These are phyloP conservation scores for Coniophora puteana DNA, from an alignment of 1,284 basidiomycete species.

Conservation along the genomic window DNA sequence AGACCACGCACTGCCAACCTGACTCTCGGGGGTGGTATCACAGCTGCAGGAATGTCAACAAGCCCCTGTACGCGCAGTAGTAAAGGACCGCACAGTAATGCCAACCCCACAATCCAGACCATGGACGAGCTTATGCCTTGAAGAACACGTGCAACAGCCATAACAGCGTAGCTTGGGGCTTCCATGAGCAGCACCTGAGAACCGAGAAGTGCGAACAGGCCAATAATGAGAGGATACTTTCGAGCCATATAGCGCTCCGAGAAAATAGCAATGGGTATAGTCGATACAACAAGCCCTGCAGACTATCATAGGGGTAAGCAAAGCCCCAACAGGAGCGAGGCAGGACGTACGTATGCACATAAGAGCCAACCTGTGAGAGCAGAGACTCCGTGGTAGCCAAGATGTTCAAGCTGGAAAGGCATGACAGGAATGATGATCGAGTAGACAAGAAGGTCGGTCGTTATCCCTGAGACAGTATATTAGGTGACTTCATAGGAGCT, in stretches of 20 bases:
- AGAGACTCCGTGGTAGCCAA: slow-evolving; percentile 52
- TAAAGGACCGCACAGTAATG: slow-evolving; percentile 50
- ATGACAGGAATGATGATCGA: slow-evolving; percentile 72
- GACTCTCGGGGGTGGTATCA: slow-evolving; percentile 59
- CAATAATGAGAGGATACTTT: slow-evolving; percentile 55
- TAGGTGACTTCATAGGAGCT: not conserved
- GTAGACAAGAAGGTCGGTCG: slow-evolving; percentile 63
- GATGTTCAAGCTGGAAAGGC: slow-evolving; percentile 64
- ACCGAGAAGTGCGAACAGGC: slow-evolving; percentile 52
- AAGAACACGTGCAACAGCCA: slow-evolving; percentile 67
- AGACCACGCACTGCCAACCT: slow-evolving; percentile 53
- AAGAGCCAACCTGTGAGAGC: slow-evolving; percentile 66
- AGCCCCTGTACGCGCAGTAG: not conserved
- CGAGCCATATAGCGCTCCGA: slow-evolving; percentile 61
- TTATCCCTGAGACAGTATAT: slow-evolving; percentile 42
- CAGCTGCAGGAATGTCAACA: slow-evolving; percentile 38
- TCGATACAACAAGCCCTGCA: slow-evolving; percentile 54
- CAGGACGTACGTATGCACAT: slow-evolving; percentile 50
- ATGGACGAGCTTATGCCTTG: slow-evolving; percentile 74
- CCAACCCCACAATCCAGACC: slow-evolving; percentile 74
- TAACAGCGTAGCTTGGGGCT: slow-evolving; percentile 63
- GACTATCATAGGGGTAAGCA: slow-evolving; percentile 31
- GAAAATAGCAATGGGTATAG: slow-evolving; percentile 64
- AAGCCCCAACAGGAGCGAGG: slow-evolving; percentile 1
- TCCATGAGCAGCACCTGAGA: slow-evolving; percentile 76